Conservation (phyloP, 164 flowering plant species). For the Vitis cinerea region DNA sequence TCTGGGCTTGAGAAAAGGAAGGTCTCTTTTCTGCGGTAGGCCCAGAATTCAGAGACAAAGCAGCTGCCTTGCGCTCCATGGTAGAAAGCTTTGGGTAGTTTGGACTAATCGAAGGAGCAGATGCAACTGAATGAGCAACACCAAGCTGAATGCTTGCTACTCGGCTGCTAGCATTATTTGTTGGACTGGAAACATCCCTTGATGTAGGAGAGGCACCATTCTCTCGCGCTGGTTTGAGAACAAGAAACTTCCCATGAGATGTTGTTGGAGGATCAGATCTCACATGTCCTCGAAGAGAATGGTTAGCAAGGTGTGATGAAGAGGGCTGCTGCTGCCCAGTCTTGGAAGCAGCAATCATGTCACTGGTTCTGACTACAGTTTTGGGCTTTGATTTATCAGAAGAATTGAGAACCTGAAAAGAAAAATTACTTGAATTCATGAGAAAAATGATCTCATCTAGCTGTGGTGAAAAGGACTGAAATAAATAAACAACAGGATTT, state of each 20-base stretch:
- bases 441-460: not conserved
- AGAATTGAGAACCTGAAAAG: conserved; percentile 51
- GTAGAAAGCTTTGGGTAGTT: conserved; percentile 34
- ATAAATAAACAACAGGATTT: no score
- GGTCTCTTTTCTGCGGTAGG: conserved; percentile 54
- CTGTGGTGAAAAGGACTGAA: not conserved
- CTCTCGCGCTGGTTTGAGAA: conserved; percentile 72
- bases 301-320: conserved; percentile 38
- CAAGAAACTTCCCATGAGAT: conserved; percentile 69
- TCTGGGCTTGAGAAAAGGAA: conserved; percentile 58
- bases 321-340: conserved; percentile 48
- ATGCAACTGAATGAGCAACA: conserved; percentile 31
- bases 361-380: conserved; percentile 40
- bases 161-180: conserved; percentile 32
- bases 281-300: conserved; percentile 40
- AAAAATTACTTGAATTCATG: not conserved
- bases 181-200: conserved; percentile 53
- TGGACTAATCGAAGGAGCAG: conserved; percentile 42
- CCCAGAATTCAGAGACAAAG: conserved; percentile 28
- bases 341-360: conserved; percentile 38
- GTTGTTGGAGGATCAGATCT: conserved; percentile 54
- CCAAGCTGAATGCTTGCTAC: conserved; percentile 31
- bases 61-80: conserved; percentile 50
- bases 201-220: conserved; percentile 48
- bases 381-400: conserved; percentile 77